Evolutionary conservation across 768 basidiomycete species (phyloP).

Genomic region (Boletus subcaerulescens): DNA sequence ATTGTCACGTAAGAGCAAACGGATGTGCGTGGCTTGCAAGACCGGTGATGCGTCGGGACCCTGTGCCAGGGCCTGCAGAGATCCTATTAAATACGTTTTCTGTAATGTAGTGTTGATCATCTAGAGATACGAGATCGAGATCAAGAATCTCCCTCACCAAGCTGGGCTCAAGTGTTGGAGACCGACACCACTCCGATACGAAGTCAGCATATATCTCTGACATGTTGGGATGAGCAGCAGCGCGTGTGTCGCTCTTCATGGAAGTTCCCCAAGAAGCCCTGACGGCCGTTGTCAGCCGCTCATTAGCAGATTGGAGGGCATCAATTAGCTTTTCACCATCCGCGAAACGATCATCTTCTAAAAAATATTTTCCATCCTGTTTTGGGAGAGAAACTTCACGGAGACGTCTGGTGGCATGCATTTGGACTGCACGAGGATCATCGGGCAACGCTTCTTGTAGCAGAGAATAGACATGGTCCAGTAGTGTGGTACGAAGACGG

Average conservation of each 20-base stretch:
- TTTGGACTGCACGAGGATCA: constrained; percentile 37
- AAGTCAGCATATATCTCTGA: constrained; percentile 41
- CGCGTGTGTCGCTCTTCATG: constrained; percentile 10
- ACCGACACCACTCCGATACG: constrained; percentile 46
- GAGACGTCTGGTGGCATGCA: constrained; percentile 38
- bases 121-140: not conserved
- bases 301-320: constrained; percentile 31
- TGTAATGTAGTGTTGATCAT: constrained; percentile 23
- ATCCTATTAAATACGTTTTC: constrained; percentile 54
- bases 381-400: constrained; percentile 27
- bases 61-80: constrained; percentile 38
- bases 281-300: constrained; percentile 27
- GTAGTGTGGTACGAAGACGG: constrained; percentile 37
- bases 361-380: constrained; percentile 14
- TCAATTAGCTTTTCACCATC: constrained; percentile 26
- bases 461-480: constrained; percentile 44
- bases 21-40: constrained; percentile 38
- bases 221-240: constrained; percentile 29
- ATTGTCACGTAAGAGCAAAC: constrained; percentile 29
- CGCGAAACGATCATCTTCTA: constrained; percentile 2
- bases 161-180: constrained; percentile 27
- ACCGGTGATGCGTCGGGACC: constrained; percentile 17
- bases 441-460: constrained; percentile 36
- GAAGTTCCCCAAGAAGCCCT: constrained; percentile 23
- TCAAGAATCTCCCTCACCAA: constrained; percentile 24